Evolutionary conservation across 805 yeast genomes (phyloP), one percentile per base, ranked within the genome.

Genomic region (Peterozyma toletana): DNA sequence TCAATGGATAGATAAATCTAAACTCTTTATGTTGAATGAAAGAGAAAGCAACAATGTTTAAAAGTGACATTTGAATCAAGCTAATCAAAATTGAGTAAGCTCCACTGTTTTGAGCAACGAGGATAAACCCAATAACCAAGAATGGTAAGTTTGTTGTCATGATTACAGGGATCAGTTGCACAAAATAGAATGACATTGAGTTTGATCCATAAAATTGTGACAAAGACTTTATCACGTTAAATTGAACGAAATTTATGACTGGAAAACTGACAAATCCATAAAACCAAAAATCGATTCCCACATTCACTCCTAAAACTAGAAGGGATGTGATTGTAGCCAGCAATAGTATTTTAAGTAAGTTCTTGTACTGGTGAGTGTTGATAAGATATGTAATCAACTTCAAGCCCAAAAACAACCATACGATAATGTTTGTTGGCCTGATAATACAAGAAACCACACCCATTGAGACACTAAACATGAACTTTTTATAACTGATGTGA

Each of bases 161-260:
- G 40, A 90, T 60, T 9, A 91, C 64, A 0, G 99, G 99, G 1
- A 93, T 46, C 7, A 86, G 95, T 62, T 93, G 96, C 6, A 75
- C 58, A 2, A 91, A 33, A 60, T 93, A 93, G 64, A 90, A 93
- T 57, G 84, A 86, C 80, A 88, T 74, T 15, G 95, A 84, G 15
- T 93, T 80, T 0, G 71, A 66, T 0, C 99, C 99, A 61, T 93
- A 93, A 54, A 90, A 89, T 3, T 77, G 68, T 3, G 96, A 83
- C 15, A 87, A 66, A 16, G 86, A 79, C 37, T 78, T 77, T 11
- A 83, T 59, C n/a, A 84, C 73, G 56, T 90, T 90, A 67, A 90
- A 90, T 54, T 82, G 77, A 43, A 86, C 50, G 54, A 90, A 90
- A 50, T 80, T 78, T 57, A 73, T 63, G 0, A 82, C 50, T 2